Base-by-base conservation (phyloP, 1,139 yeast species). In the Taiozyma onychis region DNA sequence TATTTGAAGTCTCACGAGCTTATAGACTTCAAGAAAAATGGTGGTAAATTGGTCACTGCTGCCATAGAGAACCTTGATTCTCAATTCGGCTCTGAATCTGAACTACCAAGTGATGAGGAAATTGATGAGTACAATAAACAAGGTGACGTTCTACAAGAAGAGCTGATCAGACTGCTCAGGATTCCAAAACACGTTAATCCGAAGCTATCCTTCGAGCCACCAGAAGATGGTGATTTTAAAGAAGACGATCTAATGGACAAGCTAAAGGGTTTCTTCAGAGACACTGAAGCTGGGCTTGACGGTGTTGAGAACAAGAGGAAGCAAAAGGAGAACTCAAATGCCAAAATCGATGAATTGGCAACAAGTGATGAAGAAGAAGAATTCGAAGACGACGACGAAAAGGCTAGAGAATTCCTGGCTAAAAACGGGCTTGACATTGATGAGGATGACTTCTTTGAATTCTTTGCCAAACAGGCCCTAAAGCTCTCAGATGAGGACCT, bases 401-500 rank as follows among this genome's bases (percentile, higher is more conserved):
- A 53, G 30, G 63, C 65, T 1, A 56, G 54, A 44, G 54, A 59
- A 39, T 66, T 62, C 39, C 60, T 71, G 41, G 47, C 57, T 26
- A 34, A 49, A 5, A 65, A 67, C 52, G 69, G 69, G 43, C 65
- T 72, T 6, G 75, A 67, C 46, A 75, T 81, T 14, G 79, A 76
- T 57, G 85, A 80, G 52, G 88, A 83, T 59, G 88, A 81, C 59
- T 80, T 82, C 62, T 74, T 81, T 60, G 86, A 81, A 61, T 80
- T 71, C 61, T 77, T 81, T 60, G 66, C 79, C 35, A 72, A 72
- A 48, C 77, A 78, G 41, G 87, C 81, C 0, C 61, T 82, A 41
- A 71, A 76, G 42, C 52, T 76, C 51, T 58, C 66, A 1, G 74
- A 72, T 35, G 71, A 70, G 30, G 73, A 77, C 45, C 56, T 76